A percentile compares a stretch with the other conserved stretches of the same genome.
Conservation (phyloP, 1,139 yeast genomes). For the Hyphopichia burtonii region DNA sequence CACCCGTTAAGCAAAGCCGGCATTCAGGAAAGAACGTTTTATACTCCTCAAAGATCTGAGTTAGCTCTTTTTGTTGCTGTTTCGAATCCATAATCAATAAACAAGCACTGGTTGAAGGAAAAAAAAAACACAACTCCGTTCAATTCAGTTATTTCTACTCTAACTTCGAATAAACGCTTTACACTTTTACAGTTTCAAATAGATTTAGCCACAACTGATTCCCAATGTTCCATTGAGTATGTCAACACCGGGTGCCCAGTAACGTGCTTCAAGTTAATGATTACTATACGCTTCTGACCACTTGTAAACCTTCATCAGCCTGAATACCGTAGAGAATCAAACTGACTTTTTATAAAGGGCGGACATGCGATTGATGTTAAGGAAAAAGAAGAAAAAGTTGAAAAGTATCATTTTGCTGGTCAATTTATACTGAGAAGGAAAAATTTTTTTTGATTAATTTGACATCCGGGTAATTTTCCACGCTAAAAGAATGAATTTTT, state of each 20-base stretch:
- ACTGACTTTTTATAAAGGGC: conserved; percentile 32
- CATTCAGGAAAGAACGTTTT: conserved; percentile 23
- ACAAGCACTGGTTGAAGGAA: neutral
- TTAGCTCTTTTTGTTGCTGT: conserved; percentile 23
- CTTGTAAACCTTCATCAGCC: conserved; percentile 23
- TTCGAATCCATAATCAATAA: conserved; percentile 10
- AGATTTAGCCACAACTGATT: conserved; percentile 55
- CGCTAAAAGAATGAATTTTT: neutral
- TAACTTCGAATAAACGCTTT: too few species aligned
- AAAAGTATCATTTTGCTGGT: neutral
- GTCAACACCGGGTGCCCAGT: conserved; percentile 61
- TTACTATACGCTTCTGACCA: conserved; percentile 43
- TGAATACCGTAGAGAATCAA: conserved; percentile 12
- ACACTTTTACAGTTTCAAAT: neutral
- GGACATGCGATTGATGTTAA: conserved; percentile 50
- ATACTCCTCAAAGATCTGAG: conserved; percentile 26
- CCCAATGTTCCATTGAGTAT: conserved; percentile 47
- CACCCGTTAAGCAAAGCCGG: conserved; percentile 9
- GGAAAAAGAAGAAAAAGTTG: conserved; percentile 7
- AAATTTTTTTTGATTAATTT: neutral
- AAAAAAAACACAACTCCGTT: neutral
- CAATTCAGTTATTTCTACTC: neutral
- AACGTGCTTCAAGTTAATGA: conserved; percentile 47
- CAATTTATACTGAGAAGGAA: neutral
- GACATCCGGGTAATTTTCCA: neutral